Base-by-base conservation (phyloP, 768 basidiomycete genomes). In the Boletellus ananiceps region DNA sequence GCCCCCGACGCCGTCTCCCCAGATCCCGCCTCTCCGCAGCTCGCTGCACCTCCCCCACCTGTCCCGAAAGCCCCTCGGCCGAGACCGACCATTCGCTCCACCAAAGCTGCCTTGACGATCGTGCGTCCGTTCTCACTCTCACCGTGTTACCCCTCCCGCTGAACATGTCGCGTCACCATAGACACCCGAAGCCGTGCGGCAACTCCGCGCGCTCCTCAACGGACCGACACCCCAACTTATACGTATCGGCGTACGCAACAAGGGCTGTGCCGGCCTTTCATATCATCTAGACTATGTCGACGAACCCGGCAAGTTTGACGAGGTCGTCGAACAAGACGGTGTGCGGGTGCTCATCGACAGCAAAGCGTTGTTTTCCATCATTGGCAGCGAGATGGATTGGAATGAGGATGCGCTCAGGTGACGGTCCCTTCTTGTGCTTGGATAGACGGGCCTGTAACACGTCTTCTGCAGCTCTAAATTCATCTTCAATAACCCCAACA, bases 341-440 rank as follows among this genome's bases (percentile, higher is more conserved):
- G 91, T 96, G 21, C 80, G 76, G 56, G 95, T 99, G 39, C 74
- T 98, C 54, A 93, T 98, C 65, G 96, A 99, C 72, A 87, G 85
- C 64, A 97, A 94, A 69, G 96, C 96, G 21, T 71, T 99, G 55
- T 98, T 99, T 66, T 93, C 89, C 50, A 96, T 99, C 58, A 96
- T 99, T 52, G 96, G 96, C 43, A 95, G 92, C 68, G 89, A 90
- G 76, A 99, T 99, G 96, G 93, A 95, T 64, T 99, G 96, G 96
- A 78, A 83, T 51, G 96, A 98, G 72, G 93, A 95, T 66, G 69
- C 82, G 29, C 71, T 99, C 37, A 94, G 92, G 87, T 88, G 51
- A 46, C 5, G 16, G 12, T 34, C 15, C 21, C 16, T 13, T 40
- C 19, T 19, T 29, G 6, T n/a, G 14, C 8, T 18, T 54, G 29